Evolutionary conservation across 2,329 filamentous ascomycete genomes (phyloP), one percentile per base, ranked within the genome.

Genomic region (Shiraia bambusicola): DNA sequence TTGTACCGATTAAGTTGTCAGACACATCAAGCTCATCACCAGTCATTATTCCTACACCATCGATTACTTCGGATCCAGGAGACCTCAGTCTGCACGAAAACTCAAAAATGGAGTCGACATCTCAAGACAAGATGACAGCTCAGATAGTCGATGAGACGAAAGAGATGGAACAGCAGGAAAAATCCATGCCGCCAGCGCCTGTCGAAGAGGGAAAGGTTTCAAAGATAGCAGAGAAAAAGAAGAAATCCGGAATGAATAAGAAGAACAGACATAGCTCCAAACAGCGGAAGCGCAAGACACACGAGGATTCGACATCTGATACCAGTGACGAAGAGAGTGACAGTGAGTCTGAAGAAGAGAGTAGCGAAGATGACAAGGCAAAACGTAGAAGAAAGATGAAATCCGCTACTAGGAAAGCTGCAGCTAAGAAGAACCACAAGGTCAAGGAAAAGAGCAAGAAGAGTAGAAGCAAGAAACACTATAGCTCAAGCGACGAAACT

Each of bases 241-340:
- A 55, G 32, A 17, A 37, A 19, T 28, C 27, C 10, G 19, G 32
- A 2, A 31, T 27, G 16, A 58, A 22, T 5, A 22, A 48, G 28
- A 52, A 53, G 17, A 41, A 28, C 16, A 50, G 42, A 22, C 53
- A 40, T 28, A 28, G 24, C 17, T 33, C 39, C 55, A 49, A 53
- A 28, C 56, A 61, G 27, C 44, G 44, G 5, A 65, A 56, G 26
- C 46, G 35, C 10, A 41, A 50, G 34, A 31, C 27, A 28, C 24
- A 55, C 30, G 53, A 59, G 31, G 52, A 39, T 6, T 54, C 47
- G 19, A 40, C 45, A n/a, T 53, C 65, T 15, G 63, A 63, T 1
- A 34, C 34, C 11, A 59, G 49, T 33, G 50, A 54, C 26, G 47
- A 34, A 26, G 54, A 55, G 10, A 50, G 42, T 25, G 45, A 49